Conservation (phyloP, 176 grass and related monocot genomes). For the Triticum timopheevii region DNA sequence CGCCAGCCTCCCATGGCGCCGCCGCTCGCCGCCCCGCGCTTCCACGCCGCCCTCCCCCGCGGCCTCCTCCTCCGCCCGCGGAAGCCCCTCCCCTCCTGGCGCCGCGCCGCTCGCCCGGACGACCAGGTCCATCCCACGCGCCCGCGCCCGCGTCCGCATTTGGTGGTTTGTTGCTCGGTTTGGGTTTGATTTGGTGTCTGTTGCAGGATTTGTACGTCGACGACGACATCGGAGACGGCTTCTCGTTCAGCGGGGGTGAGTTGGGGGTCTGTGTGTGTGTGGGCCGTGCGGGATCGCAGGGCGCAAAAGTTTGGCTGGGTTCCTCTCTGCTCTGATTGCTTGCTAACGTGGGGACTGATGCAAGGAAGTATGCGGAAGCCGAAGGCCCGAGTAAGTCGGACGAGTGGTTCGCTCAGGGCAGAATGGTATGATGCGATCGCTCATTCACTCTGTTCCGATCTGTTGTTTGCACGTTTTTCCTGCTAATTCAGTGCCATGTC, state of each 20-base stretch:
- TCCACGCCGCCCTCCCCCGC: constrained; percentile 23
- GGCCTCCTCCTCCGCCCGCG: neutral
- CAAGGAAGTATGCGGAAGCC: constrained; percentile 84
- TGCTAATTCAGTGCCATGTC: neutral
- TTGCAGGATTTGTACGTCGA: constrained; percentile 76
- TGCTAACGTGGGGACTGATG: neutral
- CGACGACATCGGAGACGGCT: constrained; percentile 78
- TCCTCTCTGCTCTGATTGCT: neutral
- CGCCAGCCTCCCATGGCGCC: constrained; percentile 54
- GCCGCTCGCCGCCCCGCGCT: constrained; percentile 43
- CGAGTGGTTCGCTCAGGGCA: constrained; percentile 86
- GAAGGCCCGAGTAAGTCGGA: constrained; percentile 73
- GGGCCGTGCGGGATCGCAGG: too few species aligned
- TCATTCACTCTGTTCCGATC: neutral
- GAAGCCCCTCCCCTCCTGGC: constrained; percentile 37
- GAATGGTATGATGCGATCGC: constrained; percentile 39
- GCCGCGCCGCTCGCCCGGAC: constrained; percentile 39
- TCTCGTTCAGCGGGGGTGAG: constrained; percentile 87
- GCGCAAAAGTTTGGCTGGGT: neutral
- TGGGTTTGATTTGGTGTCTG: neutral
- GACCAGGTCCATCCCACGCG: constrained; percentile 42
- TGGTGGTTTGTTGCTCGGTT: neutral
- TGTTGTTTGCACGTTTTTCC: neutral
- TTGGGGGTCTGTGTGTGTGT: neutral
- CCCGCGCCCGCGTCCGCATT: neutral